phyloP scores from a whole-genome alignment of 1,139 yeast species.

The Taphrina wiesneri region DNA sequence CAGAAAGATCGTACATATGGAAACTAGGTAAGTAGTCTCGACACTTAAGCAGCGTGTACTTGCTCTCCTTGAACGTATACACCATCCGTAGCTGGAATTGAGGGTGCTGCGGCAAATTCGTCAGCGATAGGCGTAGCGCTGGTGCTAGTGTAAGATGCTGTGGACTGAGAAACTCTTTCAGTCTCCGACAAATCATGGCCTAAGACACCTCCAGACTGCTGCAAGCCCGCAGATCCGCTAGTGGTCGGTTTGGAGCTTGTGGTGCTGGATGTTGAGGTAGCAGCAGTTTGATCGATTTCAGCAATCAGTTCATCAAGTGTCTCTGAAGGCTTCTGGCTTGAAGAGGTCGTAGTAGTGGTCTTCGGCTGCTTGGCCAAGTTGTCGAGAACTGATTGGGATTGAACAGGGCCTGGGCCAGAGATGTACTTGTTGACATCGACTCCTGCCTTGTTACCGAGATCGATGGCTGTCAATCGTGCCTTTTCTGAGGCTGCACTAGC shows the following conservation, averaged over 20 bases:
- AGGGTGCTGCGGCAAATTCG: slow-evolving; percentile 7
- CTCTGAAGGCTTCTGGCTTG: background rate
- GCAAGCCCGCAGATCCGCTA: background rate
- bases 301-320: slow-evolving; percentile 1
- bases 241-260: background rate
- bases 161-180: background rate
- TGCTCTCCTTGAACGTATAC: slow-evolving; percentile 3
- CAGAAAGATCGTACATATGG: too few relatives aligned
- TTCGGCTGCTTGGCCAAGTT: slow-evolving; percentile 19
- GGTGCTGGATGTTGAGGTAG: background rate
- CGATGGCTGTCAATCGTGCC: slow-evolving; percentile 24
- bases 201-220: background rate
- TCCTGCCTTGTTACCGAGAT: slow-evolving; percentile 31
- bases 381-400: slow-evolving; percentile 3
- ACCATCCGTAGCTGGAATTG: slow-evolving; percentile 3
- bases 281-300: background rate
- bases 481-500: slow-evolving; percentile 27
- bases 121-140: slow-evolving; percentile 11
- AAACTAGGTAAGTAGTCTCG: background rate
- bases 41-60: background rate
- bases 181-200: background rate
- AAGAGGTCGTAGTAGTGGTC: slow-evolving; percentile 3
- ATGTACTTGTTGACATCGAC: slow-evolving; percentile 23
- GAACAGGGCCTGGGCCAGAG: slow-evolving; percentile 28
- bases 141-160: background rate